phyloP scores from a whole-genome alignment of 23 red algal species.

The Pyropia haitanensis region DNA sequence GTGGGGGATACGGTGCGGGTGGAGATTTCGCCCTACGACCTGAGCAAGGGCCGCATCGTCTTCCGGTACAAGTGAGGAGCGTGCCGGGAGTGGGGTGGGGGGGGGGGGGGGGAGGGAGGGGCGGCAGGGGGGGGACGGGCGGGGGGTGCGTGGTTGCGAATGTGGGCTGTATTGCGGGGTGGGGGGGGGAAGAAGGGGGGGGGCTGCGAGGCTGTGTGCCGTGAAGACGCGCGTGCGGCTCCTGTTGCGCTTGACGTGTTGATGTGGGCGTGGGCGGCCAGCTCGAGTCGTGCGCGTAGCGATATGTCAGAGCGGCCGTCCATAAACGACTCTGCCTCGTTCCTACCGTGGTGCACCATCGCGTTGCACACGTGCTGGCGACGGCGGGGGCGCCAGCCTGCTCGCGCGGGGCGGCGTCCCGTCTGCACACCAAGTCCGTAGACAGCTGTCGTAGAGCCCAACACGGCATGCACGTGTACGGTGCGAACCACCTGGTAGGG shows the following conservation, averaged over 20 bases:
- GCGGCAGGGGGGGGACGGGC: no score
- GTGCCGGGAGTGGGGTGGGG: no score
- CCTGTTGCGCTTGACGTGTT: constrained; percentile 11
- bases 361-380: neutral
- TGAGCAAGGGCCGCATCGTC: constrained; percentile 80
- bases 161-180: no score
- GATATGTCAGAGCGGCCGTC: constrained; percentile 9
- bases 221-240: constrained; percentile 13
- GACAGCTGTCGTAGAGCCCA: neutral
- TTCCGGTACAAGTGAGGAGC: constrained; percentile 21
- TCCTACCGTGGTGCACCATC: constrained; percentile 1
- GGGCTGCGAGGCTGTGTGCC: constrained; percentile 1
- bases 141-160: no score
- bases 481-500: constrained; percentile 19
- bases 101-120: no score
- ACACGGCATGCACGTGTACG: constrained; percentile 18
- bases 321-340: constrained; percentile 23
- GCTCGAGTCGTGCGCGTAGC: constrained; percentile 24
- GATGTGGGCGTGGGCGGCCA: constrained; percentile 10
- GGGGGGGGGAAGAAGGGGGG: no score
- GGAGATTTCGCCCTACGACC: constrained; percentile 85
- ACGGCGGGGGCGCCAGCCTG: no score
- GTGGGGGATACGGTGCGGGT: constrained; percentile 86
- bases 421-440: constrained; percentile 8
- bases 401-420: neutral